Evolutionary conservation across 2,329 filamentous ascomycete genomes (phyloP).

Genomic region (Chaetomiaceae sp.): DNA sequence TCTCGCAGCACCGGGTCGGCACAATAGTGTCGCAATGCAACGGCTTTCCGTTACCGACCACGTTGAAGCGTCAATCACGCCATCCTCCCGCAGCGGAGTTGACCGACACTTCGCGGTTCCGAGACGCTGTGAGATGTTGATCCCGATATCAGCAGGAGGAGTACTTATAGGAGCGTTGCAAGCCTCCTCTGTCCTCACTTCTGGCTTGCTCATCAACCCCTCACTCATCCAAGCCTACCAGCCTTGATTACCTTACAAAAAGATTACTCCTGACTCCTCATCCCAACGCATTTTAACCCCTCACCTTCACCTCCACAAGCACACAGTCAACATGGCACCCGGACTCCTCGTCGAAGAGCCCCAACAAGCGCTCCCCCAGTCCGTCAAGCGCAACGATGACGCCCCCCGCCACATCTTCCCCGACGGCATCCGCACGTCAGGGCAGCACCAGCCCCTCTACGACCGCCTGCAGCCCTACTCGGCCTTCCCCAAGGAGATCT

Average conservation of each 20-base stretch:
- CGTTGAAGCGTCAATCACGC: conserved; percentile 1
- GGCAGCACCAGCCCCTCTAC: conserved; percentile 67
- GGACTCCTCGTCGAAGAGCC: conserved; percentile 25
- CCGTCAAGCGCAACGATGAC: conserved; percentile 28
- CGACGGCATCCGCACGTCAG: conserved; percentile 51
- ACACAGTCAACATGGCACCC: conserved; percentile 24
- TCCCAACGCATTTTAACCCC: too few species aligned
- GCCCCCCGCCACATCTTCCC: conserved; percentile 39
- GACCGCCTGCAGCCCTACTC: conserved; percentile 61
- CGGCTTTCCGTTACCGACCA: too few species aligned
- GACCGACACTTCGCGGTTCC: too few species aligned
- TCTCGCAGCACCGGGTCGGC: background rate
- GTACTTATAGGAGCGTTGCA: background rate
- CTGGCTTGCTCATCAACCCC: too few species aligned
- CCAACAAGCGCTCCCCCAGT: background rate
- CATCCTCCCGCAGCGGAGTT: too few species aligned
- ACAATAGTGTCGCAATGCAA: too few species aligned
- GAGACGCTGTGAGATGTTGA: too few species aligned
- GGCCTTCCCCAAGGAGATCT: conserved; percentile 65
- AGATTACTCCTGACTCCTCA: too few species aligned
- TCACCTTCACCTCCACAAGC: background rate
- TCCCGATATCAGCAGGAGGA: too few species aligned
- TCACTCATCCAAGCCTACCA: too few species aligned
- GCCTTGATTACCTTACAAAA: too few species aligned
- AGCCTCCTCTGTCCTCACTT: too few species aligned